Evolutionary conservation across 352 stramenopile species (phyloP).

Genomic region (Phytophthora idaei): DNA sequence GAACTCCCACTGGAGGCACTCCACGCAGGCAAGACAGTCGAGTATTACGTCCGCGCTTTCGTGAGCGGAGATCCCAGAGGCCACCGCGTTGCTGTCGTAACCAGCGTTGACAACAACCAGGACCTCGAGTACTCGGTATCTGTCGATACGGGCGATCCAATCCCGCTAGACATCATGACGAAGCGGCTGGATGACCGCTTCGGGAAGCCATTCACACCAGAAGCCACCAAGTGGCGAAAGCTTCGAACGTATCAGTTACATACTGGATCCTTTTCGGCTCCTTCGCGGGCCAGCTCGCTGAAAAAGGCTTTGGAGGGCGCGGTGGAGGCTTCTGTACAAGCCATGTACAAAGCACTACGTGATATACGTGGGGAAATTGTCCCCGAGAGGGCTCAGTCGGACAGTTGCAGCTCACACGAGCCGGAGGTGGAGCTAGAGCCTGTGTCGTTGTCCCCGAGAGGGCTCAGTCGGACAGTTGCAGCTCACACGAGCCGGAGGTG

Average conservation of each 20-base stretch:
- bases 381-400: neutral
- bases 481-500: neutral
- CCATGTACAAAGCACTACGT: neutral
- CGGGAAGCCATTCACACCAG: neutral
- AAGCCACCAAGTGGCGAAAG: constrained; percentile 2
- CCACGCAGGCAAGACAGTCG: too few species aligned
- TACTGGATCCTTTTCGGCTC: neutral
- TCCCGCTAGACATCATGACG: too few species aligned
- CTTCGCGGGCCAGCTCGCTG: constrained; percentile 1
- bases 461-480: neutral
- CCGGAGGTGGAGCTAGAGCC: neutral
- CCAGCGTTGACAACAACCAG: too few species aligned
- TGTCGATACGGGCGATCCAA: too few species aligned
- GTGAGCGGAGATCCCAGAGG: too few species aligned
- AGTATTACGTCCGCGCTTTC: too few species aligned
- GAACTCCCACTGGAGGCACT: too few species aligned
- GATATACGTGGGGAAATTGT: constrained; percentile 6
- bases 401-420: neutral
- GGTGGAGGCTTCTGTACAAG: neutral
- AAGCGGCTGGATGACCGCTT: neutral
- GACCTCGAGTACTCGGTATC: too few species aligned
- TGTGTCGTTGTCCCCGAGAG: neutral
- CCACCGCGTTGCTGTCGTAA: too few species aligned
- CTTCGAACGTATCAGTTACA: constrained; percentile 1
- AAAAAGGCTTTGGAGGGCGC: constrained; percentile 3